These are phyloP conservation scores for Salvia sclarea DNA, from an alignment of 305 asterid species.

Conservation along the genomic window DNA sequence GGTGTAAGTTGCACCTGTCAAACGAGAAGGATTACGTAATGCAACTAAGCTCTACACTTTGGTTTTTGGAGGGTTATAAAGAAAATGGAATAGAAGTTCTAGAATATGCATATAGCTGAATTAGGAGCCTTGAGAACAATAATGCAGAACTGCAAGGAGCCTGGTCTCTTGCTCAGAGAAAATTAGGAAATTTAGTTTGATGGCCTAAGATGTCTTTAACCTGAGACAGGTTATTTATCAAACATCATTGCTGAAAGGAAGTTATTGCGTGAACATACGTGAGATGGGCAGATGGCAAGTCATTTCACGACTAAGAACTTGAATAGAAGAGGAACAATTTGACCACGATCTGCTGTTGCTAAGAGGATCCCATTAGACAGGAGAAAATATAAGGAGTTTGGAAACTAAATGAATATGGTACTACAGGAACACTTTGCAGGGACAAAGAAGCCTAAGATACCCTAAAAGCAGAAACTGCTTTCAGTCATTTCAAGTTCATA, in stretches of 20 bases:
- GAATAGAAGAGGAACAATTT: background rate
- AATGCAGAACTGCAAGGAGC: background rate
- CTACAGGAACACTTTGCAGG: background rate
- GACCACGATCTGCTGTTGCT: background rate
- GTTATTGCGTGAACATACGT: conserved; percentile 4
- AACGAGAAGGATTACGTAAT: background rate
- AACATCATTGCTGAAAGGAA: conserved; percentile 1
- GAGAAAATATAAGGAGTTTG: background rate
- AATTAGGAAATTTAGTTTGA: background rate
- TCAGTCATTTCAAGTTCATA: conserved; percentile 25
- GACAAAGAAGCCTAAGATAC: conserved; percentile 12
- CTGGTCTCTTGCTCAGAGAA: background rate
- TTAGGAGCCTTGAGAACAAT: conserved; percentile 1
- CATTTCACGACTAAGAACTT: background rate
- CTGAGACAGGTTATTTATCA: background rate
- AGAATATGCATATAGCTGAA: conserved; percentile 7
- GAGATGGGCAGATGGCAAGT: background rate
- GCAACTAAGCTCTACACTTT: background rate
- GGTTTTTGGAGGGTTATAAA: background rate
- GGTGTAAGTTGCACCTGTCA: background rate
- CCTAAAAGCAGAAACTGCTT: conserved; percentile 16
- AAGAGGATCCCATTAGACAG: background rate
- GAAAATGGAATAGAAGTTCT: background rate
- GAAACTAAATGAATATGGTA: conserved; percentile 1
- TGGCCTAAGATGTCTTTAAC: background rate